These are phyloP conservation scores for Meira nashicola DNA, from an alignment of 1,284 basidiomycete species.

Conservation along the genomic window DNA sequence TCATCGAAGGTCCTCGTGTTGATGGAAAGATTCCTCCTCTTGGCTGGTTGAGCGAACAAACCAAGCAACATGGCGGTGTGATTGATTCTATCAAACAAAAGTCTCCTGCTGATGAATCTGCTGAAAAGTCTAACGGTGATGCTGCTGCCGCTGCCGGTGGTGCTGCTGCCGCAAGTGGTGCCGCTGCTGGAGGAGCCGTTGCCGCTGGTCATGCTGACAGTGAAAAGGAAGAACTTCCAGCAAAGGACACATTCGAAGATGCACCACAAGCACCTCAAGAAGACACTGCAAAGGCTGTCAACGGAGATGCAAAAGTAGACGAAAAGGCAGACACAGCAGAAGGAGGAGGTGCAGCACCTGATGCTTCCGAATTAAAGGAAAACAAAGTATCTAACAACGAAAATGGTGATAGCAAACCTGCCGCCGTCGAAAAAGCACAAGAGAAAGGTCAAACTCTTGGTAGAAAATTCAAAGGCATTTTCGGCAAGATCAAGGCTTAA, in stretches of 20 bases:
- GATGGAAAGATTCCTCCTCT: slow-evolving; percentile 9
- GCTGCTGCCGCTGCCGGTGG: slow-evolving; percentile 5
- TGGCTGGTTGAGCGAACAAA: background rate
- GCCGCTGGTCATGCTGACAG: background rate
- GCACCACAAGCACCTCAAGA: slow-evolving; percentile 14
- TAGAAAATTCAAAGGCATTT: background rate
- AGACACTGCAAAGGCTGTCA: slow-evolving; percentile 18
- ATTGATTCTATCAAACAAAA: background rate
- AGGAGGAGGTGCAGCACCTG: slow-evolving; percentile 10
- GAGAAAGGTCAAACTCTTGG: background rate
- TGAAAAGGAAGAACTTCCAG: background rate
- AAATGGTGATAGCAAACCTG: slow-evolving; percentile 26
- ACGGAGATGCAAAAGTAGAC: slow-evolving; percentile 19
- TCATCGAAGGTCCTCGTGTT: slow-evolving; percentile 16
- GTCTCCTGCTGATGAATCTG: background rate
- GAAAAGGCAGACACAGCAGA: slow-evolving; percentile 1
- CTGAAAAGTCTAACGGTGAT: background rate
- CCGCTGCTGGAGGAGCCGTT: background rate
- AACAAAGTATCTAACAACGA: slow-evolving; percentile 17
- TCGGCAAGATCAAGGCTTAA: background rate
- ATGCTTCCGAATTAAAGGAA: background rate
- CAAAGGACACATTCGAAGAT: slow-evolving; percentile 11
- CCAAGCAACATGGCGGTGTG: slow-evolving; percentile 1
- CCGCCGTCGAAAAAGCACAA: slow-evolving; percentile 19
- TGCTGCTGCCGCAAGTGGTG: slow-evolving; percentile 2